Conservation (phyloP, 2,329 filamentous ascomycete genomes). For the Paecilomyces fulvus region DNA sequence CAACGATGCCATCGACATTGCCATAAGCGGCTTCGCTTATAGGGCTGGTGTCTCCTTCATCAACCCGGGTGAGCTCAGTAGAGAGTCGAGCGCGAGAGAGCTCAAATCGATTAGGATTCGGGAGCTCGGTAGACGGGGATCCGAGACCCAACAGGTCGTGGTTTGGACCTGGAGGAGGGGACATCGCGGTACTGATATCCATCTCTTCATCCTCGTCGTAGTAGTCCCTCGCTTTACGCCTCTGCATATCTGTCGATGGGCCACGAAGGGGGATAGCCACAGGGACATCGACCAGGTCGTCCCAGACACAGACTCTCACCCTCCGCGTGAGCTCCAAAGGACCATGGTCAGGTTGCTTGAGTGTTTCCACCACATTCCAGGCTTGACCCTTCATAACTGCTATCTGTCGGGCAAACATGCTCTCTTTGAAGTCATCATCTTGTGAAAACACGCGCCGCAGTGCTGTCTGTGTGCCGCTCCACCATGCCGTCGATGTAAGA, state of each 20-base stretch:
- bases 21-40: constrained; percentile 21
- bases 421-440: constrained; percentile 93
- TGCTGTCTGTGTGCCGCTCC: constrained; percentile 85
- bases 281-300: constrained; percentile 92
- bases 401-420: constrained; percentile 97
- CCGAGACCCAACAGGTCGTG: constrained; percentile 63
- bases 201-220: constrained; percentile 67
- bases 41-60: constrained; percentile 28
- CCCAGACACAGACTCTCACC: constrained; percentile 92
- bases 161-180: constrained; percentile 45
- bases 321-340: constrained; percentile 86
- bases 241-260: constrained; percentile 75
- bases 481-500: constrained; percentile 91
- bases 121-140: constrained; percentile 51
- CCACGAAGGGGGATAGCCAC: constrained; percentile 83
- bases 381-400: constrained; percentile 99
- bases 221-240: constrained; percentile 47
- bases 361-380: constrained; percentile 97
- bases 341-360: constrained; percentile 87
- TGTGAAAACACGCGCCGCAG: constrained; percentile 81
- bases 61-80: constrained; percentile 23
- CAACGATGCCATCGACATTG: constrained; percentile 20
- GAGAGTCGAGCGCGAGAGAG: constrained; percentile 41
- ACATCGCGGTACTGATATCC: constrained; percentile 71
- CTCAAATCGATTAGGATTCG: constrained; percentile 69